phyloP scores from a whole-genome alignment of 2,329 filamentous ascomycete species.

The Pyrenophora tritici-repentis region DNA sequence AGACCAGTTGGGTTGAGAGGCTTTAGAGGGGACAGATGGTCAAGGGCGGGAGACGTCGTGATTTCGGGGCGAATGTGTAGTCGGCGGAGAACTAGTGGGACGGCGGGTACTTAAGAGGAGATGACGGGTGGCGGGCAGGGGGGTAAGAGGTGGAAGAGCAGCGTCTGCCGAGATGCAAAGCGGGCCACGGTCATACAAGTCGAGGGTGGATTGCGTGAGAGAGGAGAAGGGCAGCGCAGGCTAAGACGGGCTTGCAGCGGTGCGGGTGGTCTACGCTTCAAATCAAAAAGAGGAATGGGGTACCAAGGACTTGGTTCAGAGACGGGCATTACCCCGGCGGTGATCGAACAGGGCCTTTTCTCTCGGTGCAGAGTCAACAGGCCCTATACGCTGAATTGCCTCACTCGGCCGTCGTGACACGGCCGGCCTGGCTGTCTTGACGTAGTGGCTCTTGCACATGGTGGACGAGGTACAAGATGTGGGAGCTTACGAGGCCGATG shows the following conservation, averaged over 20 bases:
- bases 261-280: conserved; percentile 9
- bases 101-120: conserved; percentile 31
- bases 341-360: conserved; percentile 20
- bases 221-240: conserved; percentile 13
- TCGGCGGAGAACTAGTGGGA: conserved; percentile 11
- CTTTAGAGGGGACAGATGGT: background rate
- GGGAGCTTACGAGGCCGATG: background rate
- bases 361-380: conserved; percentile 9
- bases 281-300: conserved; percentile 9
- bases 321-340: conserved; percentile 25
- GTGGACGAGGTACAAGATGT: conserved; percentile 5
- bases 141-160: conserved; percentile 32
- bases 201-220: conserved; percentile 34
- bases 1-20: background rate
- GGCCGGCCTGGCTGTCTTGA: background rate
- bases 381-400: conserved; percentile 8
- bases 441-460: conserved; percentile 11
- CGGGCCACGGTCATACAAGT: conserved; percentile 33
- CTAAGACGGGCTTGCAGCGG: conserved; percentile 23
- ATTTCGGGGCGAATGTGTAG: conserved; percentile 1
- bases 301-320: conserved; percentile 27
- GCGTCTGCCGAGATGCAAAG: conserved; percentile 27
- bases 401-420: conserved; percentile 10
- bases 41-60: background rate
- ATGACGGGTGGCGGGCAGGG: conserved; percentile 33